Conservation (phyloP, 2,329 filamentous ascomycete genomes). For the Aspergillus felis region DNA sequence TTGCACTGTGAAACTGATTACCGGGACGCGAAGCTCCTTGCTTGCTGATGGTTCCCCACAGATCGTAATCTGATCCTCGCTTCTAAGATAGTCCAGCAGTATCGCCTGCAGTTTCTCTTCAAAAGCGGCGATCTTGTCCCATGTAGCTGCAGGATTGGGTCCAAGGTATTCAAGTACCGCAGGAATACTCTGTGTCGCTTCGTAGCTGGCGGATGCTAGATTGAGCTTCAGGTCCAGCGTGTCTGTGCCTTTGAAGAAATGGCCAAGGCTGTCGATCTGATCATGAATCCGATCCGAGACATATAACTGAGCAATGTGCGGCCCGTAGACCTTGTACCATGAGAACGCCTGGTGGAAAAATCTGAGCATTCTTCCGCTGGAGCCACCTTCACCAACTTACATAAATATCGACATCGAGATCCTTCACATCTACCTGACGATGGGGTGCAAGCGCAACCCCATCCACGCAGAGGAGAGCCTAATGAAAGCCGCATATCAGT, state of each 20-base stretch:
- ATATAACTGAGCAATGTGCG: slow-evolving; percentile 69
- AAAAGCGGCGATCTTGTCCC: slow-evolving; percentile 53
- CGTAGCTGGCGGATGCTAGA: slow-evolving; percentile 67
- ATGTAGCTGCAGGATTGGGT: slow-evolving; percentile 36
- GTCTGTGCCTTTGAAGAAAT: slow-evolving; percentile 62
- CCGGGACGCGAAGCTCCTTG: slow-evolving; percentile 54
- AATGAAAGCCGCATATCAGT: neutral
- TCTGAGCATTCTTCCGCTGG: neutral
- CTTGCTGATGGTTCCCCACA: slow-evolving; percentile 54
- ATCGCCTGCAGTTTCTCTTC: slow-evolving; percentile 58
- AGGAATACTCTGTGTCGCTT: slow-evolving; percentile 62
- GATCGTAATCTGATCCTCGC: slow-evolving; percentile 52
- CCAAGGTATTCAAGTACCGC: slow-evolving; percentile 60
- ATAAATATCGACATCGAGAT: slow-evolving; percentile 70
- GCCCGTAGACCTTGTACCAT: slow-evolving; percentile 81
- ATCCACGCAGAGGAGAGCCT: slow-evolving; percentile 66
- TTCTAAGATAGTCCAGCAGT: slow-evolving; percentile 57
- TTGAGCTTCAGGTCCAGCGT: slow-evolving; percentile 65
- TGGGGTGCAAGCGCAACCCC: slow-evolving; percentile 75
- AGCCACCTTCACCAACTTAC: slow-evolving; percentile 11
- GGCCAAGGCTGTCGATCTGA: slow-evolving; percentile 55
- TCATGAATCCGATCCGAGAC: slow-evolving; percentile 55
- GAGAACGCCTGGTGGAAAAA: slow-evolving; percentile 50
- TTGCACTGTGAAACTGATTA: slow-evolving; percentile 63
- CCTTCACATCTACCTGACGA: slow-evolving; percentile 63